Base-by-base conservation (phyloP, 805 yeast species). In the Saccharomycopsis sp. region DNA sequence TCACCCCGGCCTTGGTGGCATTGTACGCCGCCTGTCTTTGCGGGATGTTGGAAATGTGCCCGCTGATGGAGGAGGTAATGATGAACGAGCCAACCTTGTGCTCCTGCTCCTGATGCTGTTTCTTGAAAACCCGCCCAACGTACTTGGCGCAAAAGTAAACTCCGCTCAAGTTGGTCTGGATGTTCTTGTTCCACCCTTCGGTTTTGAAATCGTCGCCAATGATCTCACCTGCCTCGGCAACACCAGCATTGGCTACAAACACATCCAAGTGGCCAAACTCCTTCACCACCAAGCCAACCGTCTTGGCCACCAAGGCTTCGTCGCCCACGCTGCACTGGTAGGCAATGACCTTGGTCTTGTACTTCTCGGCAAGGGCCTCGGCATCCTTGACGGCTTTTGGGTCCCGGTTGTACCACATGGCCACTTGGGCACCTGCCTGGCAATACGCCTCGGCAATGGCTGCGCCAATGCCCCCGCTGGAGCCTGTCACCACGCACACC, bases 181-280 rank as follows among this genome's bases (percentile, higher is more conserved):
- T 69, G 42, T 86, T 74, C 50, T 75, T 57, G 71, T 65, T 88
- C 92, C 87, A 52, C 75, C 77, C 26, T 23, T 30, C 22, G 40
- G 63, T 61, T 48, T 74, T 74, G 36, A 63, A 67, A 3, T 63
- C 65, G 15, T 72, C 71, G 17, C 88, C 87, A 47, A 75, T 57
- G 15, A 71, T 70, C 17, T 87, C 86, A 21, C 71, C 65, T 17
- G 75, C 68, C 94, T 94, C 84, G 12, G 86, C 78, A 36, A 84
- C 75, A 30, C 95, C 95, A 10, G 95, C 95, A 58, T 86, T 86
- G 52, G 94, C 94, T 34, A 86, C 92, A 53, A 83, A 80, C 20
- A 84, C 64, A 59, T 86, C 95, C 50, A 86, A 75, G 46, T 74
- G 73, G 22, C 89, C 92, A 57, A 86, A 85, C 54, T 84, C 94